Percentiles rank a stretch among this genome's conserved stretches.
phyloP scores from a whole-genome alignment of 2,329 filamentous ascomycete genomes.

The Dothideomycetidae sp. region DNA sequence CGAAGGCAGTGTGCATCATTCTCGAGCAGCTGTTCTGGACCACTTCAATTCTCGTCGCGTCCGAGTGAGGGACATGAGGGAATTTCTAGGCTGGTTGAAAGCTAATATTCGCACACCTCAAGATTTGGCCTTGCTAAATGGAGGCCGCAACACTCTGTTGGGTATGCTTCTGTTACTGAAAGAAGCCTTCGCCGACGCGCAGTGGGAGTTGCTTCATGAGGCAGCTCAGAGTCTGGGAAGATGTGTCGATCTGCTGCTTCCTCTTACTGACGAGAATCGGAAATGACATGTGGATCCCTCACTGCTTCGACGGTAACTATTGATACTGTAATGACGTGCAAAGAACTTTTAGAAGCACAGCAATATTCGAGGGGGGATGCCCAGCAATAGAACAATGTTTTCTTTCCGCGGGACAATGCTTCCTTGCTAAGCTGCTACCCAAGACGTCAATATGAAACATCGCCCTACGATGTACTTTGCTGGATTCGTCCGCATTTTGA shows the following conservation, averaged over 20 bases:
- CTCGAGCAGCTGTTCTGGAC: conserved; percentile 17
- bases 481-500: no score
- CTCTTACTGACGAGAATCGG: no score
- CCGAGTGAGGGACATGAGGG: conserved; percentile 62
- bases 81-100: conserved; percentile 60
- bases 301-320: no score
- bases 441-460: no score
- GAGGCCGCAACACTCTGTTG: conserved; percentile 68
- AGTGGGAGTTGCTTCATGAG: conserved; percentile 87
- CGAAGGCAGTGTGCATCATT: neutral
- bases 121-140: conserved; percentile 17
- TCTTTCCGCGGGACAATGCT: no score
- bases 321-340: no score
- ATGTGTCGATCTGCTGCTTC: conserved; percentile 52
- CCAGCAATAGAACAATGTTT: no score
- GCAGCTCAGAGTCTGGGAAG: conserved; percentile 66
- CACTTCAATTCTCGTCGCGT: conserved; percentile 47
- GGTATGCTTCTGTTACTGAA: conserved; percentile 69
- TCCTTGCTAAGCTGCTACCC: no score
- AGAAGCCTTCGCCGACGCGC: conserved; percentile 64
- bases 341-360: no score
- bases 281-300: no score
- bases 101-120: conserved; percentile 35
- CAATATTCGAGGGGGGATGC: no score
- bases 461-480: no score